Base-by-base conservation (phyloP, 164 flowering plant genomes). In the Dillenia suffruticosa region DNA sequence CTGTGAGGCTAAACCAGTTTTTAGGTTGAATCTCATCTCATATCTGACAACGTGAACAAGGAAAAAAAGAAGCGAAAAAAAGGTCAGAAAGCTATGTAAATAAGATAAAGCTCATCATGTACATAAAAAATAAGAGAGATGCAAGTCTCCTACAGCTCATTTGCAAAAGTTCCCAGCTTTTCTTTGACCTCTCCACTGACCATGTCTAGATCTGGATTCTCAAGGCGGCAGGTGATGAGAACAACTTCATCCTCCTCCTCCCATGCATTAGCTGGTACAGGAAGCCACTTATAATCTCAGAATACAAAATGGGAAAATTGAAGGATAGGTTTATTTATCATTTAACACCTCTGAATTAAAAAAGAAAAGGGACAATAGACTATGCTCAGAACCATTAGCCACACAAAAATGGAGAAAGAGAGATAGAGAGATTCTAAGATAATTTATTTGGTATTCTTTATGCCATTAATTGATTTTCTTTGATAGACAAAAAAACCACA, bases 211-310 rank as follows among this genome's bases (percentile, higher is more conserved):
- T 89, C 85, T 14, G 82, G 90, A 69, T 89, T 89, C 68, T 88
- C 73, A 66, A 88, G 71, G 63, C 96, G 97, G 66, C 96, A 91
- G 53, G 96, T 85, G 64, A 89, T 76, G 62, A 94, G 63, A 68
- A 94, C 88, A 63, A 94, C 79, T 70, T 94, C 97, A 62, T 94
- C 92, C 22, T 72, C 97, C 61, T 91, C 97, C 73, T 94, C 99
- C 97, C 99, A 94, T 56, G 97, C 93, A 89, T 94, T 94, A 64
- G 96, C 97, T 94, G 68, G 67, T 14, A 58, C 63, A 61, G 3
- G 61, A 52, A 56, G 56, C 47, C 62, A 61, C 10, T 47, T 12
- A 61, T 49, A 64, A 48, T 49, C 59, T 64, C 56, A 72, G 51
- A 55, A 66, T 17, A 19, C 9, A 53, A 9, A 63, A 12, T 1